Evolutionary conservation across 805 yeast species (phyloP), one percentile per base, ranked within the genome.

Genomic region (Candida montana): DNA sequence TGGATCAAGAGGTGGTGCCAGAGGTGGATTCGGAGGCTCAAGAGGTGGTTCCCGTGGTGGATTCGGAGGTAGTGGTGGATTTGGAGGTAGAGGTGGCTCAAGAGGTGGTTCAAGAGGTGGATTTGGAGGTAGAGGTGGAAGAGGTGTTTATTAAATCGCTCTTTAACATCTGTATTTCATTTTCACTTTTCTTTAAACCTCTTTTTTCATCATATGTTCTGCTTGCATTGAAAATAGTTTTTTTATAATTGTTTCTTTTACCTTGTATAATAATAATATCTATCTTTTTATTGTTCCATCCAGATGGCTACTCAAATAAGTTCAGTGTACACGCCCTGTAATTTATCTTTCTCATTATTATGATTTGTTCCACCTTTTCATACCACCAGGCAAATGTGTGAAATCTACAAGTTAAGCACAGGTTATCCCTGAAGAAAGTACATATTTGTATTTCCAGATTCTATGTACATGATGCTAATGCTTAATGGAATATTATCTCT

Each of bases 21-120:
- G 65, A n/a, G n/a, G n/a, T n/a, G n/a, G n/a, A n/a, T n/a, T n/a
- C n/a, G n/a, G 57, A 45, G 77, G 79, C 45, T 21, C 42, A 13
- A 62, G 66, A 40, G 63, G 63, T 29, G 46, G 51, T 24, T 39
- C 58, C 18, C 46, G 64, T 33, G 58, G 65, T 39, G 63, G 62
- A n/a, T 51, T 59, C 31, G 62, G 64, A 39, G 42, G 43, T 55
- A 49, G 63, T 38, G 57, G n/a, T n/a, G n/a, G n/a, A n/a, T n/a
- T n/a, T 36, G 65, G 69, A 45, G 67, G 68, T 13, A 50, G 61
- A 20, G 63, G 66, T 41, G 63, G 64, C 29, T 48, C 54, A 16
- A 49, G 65, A 37, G 65, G 69, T 47, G 67, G 68, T n/a, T 53
- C 54, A n/a, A n/a, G n/a, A n/a, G n/a, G n/a, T n/a, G n/a, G n/a